Percentiles rank a stretch among this genome's conserved stretches.
phyloP scores from a whole-genome alignment of 1,139 yeast species.

The Protomyces arabidopsidicola region DNA sequence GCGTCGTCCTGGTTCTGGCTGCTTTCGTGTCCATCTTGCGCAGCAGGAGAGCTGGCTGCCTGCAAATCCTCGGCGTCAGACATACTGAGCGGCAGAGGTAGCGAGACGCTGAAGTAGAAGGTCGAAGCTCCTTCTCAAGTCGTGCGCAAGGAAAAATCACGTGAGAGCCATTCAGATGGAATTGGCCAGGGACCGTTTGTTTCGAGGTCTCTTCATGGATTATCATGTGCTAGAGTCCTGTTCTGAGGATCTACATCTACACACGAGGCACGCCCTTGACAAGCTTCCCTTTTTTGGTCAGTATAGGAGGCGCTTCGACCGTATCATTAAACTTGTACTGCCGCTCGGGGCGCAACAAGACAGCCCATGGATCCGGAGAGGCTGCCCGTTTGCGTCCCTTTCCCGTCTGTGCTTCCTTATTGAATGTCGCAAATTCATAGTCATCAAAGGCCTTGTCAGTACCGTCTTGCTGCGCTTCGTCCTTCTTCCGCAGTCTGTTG shows the following conservation, averaged over 20 bases:
- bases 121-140: too few relatives aligned
- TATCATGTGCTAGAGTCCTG: too few relatives aligned
- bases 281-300: conserved; percentile 14
- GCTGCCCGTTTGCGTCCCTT: conserved; percentile 9
- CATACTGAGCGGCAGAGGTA: too few relatives aligned
- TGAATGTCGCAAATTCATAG: conserved; percentile 18
- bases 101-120: too few relatives aligned
- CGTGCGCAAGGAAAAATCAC: neutral
- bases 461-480: conserved; percentile 9
- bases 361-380: conserved; percentile 26
- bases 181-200: neutral
- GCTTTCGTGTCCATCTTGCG: neutral
- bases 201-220: neutral
- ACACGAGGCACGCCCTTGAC: neutral
- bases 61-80: too few relatives aligned
- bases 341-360: conserved; percentile 18
- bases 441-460: conserved; percentile 24
- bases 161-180: neutral
- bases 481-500: conserved; percentile 21
- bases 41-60: neutral
- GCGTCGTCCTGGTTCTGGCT: neutral
- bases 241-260: neutral
- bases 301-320: conserved; percentile 19
- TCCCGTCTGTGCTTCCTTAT: conserved; percentile 1
- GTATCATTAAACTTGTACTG: conserved; percentile 25